phyloP scores from a whole-genome alignment of 176 grass and related monocot species.

The Carex myosuroides region DNA sequence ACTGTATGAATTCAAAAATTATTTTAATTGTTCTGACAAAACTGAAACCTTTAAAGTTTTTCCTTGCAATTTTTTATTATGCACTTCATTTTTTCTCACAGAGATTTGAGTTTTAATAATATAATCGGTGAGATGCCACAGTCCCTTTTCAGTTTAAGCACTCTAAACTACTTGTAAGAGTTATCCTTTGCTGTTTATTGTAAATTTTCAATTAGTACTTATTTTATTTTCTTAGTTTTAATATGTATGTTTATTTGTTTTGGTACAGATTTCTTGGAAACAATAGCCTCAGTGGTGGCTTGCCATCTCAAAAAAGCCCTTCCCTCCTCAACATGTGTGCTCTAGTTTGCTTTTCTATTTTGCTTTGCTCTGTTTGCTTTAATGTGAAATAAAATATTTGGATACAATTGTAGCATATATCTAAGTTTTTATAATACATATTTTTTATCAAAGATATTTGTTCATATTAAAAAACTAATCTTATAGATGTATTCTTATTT shows the following conservation, averaged over 20 bases:
- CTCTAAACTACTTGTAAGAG: constrained; percentile 44
- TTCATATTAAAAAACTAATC: no score
- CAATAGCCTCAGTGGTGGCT: constrained; percentile 63
- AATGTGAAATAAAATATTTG: not conserved
- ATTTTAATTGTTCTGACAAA: not conserved
- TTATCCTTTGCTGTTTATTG: constrained; percentile 9
- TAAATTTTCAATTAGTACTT: not conserved
- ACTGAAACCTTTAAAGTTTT: not conserved
- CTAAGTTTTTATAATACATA: not conserved
- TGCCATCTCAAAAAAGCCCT: constrained; percentile 44
- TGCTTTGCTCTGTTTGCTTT: not conserved
- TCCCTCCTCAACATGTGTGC: constrained; percentile 48
- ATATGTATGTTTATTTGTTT: not conserved
- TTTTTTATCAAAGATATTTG: not conserved
- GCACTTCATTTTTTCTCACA: constrained; percentile 9
- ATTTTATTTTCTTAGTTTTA: not conserved
- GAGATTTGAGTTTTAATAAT: constrained; percentile 95
- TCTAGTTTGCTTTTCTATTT: not conserved
- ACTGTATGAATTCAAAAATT: not conserved
- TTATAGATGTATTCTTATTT: not conserved
- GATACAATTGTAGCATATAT: not conserved
- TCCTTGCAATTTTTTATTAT: not conserved
- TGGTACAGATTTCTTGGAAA: constrained; percentile 71
- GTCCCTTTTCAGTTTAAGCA: constrained; percentile 39
- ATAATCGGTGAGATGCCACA: constrained; percentile 54